Percentiles rank a stretch among this genome's conserved stretches.
These are phyloP conservation scores for Talaromyces sp. DNA, from an alignment of 2,329 filamentous ascomycete genomes.

Conservation along the genomic window DNA sequence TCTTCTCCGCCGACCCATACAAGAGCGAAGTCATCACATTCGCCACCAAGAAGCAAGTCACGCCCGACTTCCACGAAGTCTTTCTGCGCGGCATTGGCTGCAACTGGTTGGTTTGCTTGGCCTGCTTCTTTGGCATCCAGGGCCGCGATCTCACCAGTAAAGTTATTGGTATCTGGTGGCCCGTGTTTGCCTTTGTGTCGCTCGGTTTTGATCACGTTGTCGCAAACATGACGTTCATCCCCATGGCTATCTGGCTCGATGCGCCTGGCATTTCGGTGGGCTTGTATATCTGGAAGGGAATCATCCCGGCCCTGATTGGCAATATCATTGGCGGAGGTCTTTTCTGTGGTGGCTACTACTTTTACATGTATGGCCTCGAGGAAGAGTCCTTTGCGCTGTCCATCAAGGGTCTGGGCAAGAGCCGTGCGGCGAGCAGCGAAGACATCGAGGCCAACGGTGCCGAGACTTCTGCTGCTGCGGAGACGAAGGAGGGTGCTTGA, in stretches of 20 bases:
- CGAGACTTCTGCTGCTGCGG: not conserved
- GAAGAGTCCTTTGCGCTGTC: conserved; percentile 4
- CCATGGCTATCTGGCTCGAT: conserved; percentile 22
- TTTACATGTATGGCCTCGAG: conserved; percentile 10
- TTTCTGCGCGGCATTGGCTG: conserved; percentile 22
- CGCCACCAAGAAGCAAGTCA: conserved; percentile 13
- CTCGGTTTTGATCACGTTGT: conserved; percentile 21
- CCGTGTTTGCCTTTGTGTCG: conserved; percentile 19
- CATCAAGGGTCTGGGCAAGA: conserved; percentile 4
- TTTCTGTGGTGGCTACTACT: conserved; percentile 11
- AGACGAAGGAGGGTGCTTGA: not conserved
- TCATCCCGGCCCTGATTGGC: conserved; percentile 21
- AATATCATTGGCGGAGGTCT: conserved; percentile 13
- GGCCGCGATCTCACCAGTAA: conserved; percentile 18
- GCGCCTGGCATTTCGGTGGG: conserved; percentile 35
- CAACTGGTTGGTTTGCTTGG: conserved; percentile 21
- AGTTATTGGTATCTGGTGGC: conserved; percentile 21
- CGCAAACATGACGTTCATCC: conserved; percentile 20
- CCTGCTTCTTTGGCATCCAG: conserved; percentile 16
- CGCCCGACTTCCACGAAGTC: conserved; percentile 15
- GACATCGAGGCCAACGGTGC: conserved; percentile 6
- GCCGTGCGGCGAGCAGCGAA: not conserved
- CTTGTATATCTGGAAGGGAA: conserved; percentile 45
- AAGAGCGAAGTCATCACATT: conserved; percentile 9
- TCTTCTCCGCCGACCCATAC: conserved; percentile 8